These are phyloP conservation scores for Aspergillus pseudotamarii DNA, from an alignment of 2,329 filamentous ascomycete genomes.

Conservation along the genomic window DNA sequence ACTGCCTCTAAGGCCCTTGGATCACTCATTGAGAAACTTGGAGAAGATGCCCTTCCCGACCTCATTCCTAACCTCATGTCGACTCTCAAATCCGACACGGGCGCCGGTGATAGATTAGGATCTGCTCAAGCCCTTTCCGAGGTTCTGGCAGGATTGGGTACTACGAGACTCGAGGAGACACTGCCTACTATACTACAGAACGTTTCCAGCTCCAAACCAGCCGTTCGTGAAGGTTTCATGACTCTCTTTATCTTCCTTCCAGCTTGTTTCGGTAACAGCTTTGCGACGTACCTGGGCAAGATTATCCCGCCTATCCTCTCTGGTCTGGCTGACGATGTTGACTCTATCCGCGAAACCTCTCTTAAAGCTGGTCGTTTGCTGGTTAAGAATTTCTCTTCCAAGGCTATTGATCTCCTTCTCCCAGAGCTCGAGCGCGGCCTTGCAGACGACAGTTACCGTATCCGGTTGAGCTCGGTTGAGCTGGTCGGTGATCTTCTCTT, in stretches of 20 bases:
- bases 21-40: constrained; percentile 96
- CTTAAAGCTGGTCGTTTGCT: constrained; percentile 88
- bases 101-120: constrained; percentile 91
- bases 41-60: constrained; percentile 93
- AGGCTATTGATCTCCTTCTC: constrained; percentile 88
- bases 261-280: constrained; percentile 98
- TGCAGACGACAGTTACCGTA: constrained; percentile 96
- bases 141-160: constrained; percentile 92
- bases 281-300: constrained; percentile 89
- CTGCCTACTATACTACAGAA: constrained; percentile 96
- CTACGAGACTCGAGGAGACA: constrained; percentile 88
- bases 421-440: constrained; percentile 94
- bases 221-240: constrained; percentile 98
- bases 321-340: constrained; percentile 91
- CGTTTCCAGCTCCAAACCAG: constrained; percentile 84
- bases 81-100: constrained; percentile 94
- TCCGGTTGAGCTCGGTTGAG: constrained; percentile 96
- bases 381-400: constrained; percentile 97
- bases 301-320: constrained; percentile 95
- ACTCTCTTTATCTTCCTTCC: constrained; percentile 98
- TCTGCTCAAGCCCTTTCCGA: constrained; percentile 96
- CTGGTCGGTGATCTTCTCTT: constrained; percentile 95
- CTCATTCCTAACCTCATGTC: constrained; percentile 97
- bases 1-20: constrained; percentile 95
- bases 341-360: constrained; percentile 96